These are phyloP conservation scores for Wickerhamomyces mucosus DNA, from an alignment of 805 yeast genomes.

Conservation along the genomic window DNA sequence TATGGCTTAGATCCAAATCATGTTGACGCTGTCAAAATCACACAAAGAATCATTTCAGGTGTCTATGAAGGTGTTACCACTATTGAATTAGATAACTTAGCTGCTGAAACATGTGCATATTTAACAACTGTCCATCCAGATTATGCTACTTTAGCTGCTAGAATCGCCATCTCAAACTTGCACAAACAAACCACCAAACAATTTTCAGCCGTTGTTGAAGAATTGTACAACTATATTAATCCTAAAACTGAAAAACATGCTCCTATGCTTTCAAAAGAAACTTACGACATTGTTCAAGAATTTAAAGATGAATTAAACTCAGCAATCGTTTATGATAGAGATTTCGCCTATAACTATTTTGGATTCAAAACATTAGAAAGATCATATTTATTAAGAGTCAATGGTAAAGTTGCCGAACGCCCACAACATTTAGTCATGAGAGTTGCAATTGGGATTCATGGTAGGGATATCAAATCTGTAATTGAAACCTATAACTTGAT, in stretches of 20 bases:
- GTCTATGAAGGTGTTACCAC: constrained; percentile 97
- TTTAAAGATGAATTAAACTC: constrained; percentile 61
- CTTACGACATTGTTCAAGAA: constrained; percentile 51
- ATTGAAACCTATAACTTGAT: constrained; percentile 79
- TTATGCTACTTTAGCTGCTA: constrained; percentile 88
- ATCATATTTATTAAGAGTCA: constrained; percentile 63
- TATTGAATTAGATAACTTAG: constrained; percentile 68
- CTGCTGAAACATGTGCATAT: constrained; percentile 96
- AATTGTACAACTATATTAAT: constrained; percentile 68
- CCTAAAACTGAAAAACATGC: constrained; percentile 63
- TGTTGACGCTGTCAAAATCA: constrained; percentile 91
- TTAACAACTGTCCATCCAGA: constrained; percentile 99
- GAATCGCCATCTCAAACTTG: constrained; percentile 88
- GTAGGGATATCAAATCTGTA: constrained; percentile 50
- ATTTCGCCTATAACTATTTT: constrained; percentile 69
- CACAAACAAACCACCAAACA: constrained; percentile 90
- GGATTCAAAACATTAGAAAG: constrained; percentile 90
- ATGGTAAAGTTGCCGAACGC: constrained; percentile 71
- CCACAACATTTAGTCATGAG: constrained; percentile 89
- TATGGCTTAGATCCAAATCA: constrained; percentile 88
- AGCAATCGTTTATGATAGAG: constrained; percentile 70
- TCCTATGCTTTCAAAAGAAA: constrained; percentile 53
- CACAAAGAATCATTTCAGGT: constrained; percentile 92
- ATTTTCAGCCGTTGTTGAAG: constrained; percentile 68
- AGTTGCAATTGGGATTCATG: constrained; percentile 88